phyloP scores from a whole-genome alignment of 1,139 yeast species.

The Protomyces inundatus region DNA sequence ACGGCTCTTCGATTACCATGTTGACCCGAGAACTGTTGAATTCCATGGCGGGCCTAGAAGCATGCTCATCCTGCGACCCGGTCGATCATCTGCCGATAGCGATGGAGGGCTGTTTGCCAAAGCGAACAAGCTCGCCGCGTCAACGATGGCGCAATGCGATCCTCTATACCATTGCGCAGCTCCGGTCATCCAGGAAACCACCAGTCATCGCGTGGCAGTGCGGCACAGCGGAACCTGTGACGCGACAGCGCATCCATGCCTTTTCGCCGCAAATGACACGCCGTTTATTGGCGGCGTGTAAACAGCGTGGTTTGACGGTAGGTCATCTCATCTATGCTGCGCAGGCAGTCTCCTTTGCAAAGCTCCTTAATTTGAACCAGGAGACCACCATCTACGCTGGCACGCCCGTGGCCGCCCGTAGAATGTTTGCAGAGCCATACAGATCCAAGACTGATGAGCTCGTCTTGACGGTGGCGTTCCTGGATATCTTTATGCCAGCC shows the following conservation, averaged over 20 bases:
- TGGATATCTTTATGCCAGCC: slow-evolving; percentile 11
- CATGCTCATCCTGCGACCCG: not conserved
- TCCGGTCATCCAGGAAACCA: not conserved
- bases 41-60: not conserved
- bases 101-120: slow-evolving; percentile 11
- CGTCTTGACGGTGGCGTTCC: slow-evolving; percentile 5
- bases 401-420: slow-evolving; percentile 17
- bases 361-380: not conserved
- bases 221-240: not conserved
- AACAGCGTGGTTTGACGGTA: not conserved
- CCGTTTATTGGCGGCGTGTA: not conserved
- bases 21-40: slow-evolving; percentile 3
- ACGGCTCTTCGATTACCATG: slow-evolving; percentile 6
- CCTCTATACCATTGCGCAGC: not conserved
- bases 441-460: slow-evolving; percentile 6
- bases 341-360: slow-evolving; percentile 3
- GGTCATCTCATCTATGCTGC: slow-evolving; percentile 23
- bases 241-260: slow-evolving; percentile 5
- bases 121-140: not conserved
- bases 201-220: not conserved
- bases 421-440: not conserved
- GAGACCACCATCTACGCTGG: slow-evolving; percentile 6
- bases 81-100: slow-evolving; percentile 5
- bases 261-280: not conserved
- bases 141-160: slow-evolving; percentile 10